Percentiles rank a stretch among this genome's conserved stretches.
phyloP scores from a whole-genome alignment of 805 yeast species.

The Kodamaea laetipori region DNA sequence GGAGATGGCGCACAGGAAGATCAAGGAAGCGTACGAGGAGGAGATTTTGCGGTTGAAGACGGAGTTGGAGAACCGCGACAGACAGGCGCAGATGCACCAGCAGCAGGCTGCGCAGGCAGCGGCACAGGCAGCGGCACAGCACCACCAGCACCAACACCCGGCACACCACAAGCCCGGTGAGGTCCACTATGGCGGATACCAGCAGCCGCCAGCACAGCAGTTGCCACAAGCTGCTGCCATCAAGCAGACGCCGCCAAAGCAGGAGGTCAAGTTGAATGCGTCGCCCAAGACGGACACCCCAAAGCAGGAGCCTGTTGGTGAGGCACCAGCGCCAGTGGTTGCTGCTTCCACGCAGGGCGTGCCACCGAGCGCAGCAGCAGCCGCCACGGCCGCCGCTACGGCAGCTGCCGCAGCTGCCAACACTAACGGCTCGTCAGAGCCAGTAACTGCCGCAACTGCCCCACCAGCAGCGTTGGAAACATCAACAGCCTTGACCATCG shows the following conservation, averaged over 20 bases:
- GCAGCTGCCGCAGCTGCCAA: constrained; percentile 17
- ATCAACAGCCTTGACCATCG: constrained; percentile 36
- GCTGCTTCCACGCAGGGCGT: constrained; percentile 15
- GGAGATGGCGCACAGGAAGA: constrained; percentile 90
- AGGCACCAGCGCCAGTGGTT: constrained; percentile 17
- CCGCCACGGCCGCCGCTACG: constrained; percentile 21
- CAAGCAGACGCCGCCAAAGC: constrained; percentile 19
- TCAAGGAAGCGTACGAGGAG: constrained; percentile 94
- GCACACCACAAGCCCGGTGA: constrained; percentile 19
- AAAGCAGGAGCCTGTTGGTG: constrained; percentile 17
- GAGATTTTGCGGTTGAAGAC: constrained; percentile 84
- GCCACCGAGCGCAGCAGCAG: constrained; percentile 13
- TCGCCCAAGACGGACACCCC: constrained; percentile 16
- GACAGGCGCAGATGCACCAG: constrained; percentile 46
- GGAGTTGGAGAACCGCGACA: constrained; percentile 80
- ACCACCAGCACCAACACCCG: constrained; percentile 24
- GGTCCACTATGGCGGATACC: constrained; percentile 18
- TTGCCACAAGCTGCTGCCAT: constrained; percentile 19
- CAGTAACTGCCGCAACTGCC: constrained; percentile 25
- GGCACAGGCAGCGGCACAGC: constrained; percentile 34
- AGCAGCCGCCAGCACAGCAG: constrained; percentile 19
- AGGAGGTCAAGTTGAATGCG: constrained; percentile 14
- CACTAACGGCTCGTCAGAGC: constrained; percentile 15
- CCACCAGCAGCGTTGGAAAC: constrained; percentile 23
- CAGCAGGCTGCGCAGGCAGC: constrained; percentile 45